Conservation (phyloP, 108 stramenopile genomes). For the Nitzschia sp. region DNA sequence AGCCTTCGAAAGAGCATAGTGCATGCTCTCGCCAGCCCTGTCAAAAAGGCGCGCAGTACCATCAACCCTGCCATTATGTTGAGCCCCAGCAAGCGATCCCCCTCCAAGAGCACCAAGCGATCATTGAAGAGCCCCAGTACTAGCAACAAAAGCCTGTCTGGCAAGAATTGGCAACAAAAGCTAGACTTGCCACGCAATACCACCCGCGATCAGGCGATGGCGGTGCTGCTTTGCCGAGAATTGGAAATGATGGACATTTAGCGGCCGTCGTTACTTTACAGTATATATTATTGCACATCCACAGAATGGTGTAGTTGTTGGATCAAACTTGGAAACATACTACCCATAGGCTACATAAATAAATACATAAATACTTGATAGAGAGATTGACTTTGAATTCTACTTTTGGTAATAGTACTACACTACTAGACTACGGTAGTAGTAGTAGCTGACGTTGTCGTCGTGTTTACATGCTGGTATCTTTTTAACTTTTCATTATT, state of each 20-base stretch:
- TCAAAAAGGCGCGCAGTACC: constrained; percentile 3
- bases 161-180: constrained; percentile 10
- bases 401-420: no score
- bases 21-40: background rate
- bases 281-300: no score
- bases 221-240: constrained; percentile 20
- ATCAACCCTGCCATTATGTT: background rate
- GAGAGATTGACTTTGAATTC: no score
- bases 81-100: background rate
- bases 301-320: no score
- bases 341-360: background rate
- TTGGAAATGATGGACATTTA: constrained; percentile 22
- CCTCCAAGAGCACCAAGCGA: constrained; percentile 1
- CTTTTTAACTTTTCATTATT: no score
- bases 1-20: background rate
- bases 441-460: no score
- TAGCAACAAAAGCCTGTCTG: background rate
- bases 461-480: no score
- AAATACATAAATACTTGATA: background rate
- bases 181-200: constrained; percentile 17
- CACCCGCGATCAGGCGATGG: constrained; percentile 16
- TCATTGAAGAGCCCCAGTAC: background rate
- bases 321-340: no score
- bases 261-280: no score
- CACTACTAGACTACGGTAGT: no score